A percentile compares a stretch with the other conserved stretches of the same genome.
These are phyloP conservation scores for Aspergillus leporis DNA, from an alignment of 495 filamentous ascomycete genomes.

Conservation along the genomic window DNA sequence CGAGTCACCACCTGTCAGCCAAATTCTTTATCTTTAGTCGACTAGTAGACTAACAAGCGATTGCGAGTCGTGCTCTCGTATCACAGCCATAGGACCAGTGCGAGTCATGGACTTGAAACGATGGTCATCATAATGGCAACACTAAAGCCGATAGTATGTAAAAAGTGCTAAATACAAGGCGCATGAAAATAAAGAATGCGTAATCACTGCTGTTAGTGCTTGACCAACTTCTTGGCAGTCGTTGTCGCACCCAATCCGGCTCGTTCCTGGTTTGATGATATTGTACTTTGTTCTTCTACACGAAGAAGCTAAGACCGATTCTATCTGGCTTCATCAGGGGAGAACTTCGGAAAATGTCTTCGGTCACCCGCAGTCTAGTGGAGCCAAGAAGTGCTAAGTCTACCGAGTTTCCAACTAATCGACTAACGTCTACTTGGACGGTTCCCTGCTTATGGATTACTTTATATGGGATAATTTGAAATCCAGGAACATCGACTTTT, in stretches of 20 bases:
- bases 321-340: slow-evolving; percentile 1
- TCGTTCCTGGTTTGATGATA: background rate
- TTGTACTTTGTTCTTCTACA: background rate
- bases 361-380: background rate
- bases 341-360: slow-evolving; percentile 2
- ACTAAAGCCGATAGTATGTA: background rate
- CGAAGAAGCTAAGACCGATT: background rate
- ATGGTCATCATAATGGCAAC: background rate
- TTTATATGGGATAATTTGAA: slow-evolving; percentile 1
- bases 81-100: background rate
- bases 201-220: slow-evolving; percentile 18
- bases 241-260: background rate
- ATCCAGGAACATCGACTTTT: background rate
- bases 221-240: slow-evolving; percentile 9
- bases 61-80: background rate
- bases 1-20: slow-evolving; percentile 4
- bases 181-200: slow-evolving; percentile 11
- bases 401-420: background rate
- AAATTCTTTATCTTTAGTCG: background rate
- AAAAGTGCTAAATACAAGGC: background rate
- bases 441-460: background rate
- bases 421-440: background rate
- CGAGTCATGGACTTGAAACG: background rate
- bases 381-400: background rate
- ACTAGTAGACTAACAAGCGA: background rate